A percentile compares a stretch with the other conserved stretches of the same genome.
Conservation (phyloP, 257 asterid species). For the Nicotiana attenuata region DNA sequence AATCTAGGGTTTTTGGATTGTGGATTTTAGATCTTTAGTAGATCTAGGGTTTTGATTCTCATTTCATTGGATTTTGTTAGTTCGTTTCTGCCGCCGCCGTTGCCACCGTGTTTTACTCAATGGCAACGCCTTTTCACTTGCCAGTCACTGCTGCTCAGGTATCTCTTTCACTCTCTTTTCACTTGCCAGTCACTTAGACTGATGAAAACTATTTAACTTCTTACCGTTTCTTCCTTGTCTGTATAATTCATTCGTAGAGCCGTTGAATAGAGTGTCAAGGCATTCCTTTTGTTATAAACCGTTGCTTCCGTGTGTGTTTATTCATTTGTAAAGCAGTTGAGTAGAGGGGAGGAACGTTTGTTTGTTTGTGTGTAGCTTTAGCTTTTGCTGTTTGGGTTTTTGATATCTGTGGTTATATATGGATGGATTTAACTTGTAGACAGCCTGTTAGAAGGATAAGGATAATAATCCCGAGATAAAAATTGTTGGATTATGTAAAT, state of each 20-base stretch:
- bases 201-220: conserved; percentile 57
- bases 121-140: conserved; percentile 70
- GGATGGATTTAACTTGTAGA: neutral
- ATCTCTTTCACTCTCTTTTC: conserved; percentile 39
- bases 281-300: too few relatives aligned
- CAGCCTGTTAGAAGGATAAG: too few relatives aligned
- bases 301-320: neutral
- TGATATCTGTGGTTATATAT: neutral
- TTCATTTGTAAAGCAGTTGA: neutral
- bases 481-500: too few relatives aligned
- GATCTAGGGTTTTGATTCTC: conserved; percentile 50
- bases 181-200: conserved; percentile 55
- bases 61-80: conserved; percentile 8
- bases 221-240: neutral
- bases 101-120: conserved; percentile 12
- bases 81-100: neutral
- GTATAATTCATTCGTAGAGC: neutral
- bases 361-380: neutral
- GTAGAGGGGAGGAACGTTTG: neutral
- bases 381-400: neutral
- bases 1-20: conserved; percentile 8
- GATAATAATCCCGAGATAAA: too few relatives aligned
- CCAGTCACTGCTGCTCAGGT: conserved; percentile 95
- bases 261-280: neutral
- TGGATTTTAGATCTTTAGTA: conserved; percentile 46